These are phyloP conservation scores for Talaromyces proteolyticus DNA, from an alignment of 495 filamentous ascomycete species.

Conservation along the genomic window DNA sequence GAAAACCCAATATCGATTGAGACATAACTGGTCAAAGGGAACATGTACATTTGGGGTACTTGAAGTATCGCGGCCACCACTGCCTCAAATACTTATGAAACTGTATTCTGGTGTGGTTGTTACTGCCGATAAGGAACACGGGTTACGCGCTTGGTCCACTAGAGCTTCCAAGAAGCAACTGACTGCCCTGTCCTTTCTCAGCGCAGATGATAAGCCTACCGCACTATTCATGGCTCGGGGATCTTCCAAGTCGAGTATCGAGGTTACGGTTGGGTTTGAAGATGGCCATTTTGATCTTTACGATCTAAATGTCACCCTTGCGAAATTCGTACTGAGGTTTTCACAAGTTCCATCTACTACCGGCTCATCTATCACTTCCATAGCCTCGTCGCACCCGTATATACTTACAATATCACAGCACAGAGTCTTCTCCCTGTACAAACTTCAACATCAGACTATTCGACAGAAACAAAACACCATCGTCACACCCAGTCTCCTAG, in stretches of 20 bases:
- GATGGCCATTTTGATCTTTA: conserved; percentile 72
- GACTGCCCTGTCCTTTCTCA: conserved; percentile 18
- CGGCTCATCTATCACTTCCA: conserved; percentile 63
- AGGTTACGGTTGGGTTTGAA: conserved; percentile 66
- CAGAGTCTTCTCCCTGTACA: conserved; percentile 70
- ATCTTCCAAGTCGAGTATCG: conserved; percentile 46
- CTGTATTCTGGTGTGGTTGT: conserved; percentile 71
- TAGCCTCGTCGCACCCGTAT: conserved; percentile 73
- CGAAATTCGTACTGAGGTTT: conserved; percentile 41
- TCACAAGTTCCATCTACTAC: conserved; percentile 40
- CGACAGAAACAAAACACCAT: neutral
- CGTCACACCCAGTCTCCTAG: conserved; percentile 52
- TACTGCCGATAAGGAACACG: conserved; percentile 63
- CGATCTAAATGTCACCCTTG: conserved; percentile 41
- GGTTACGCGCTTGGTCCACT: conserved; percentile 73
- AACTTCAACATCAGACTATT: conserved; percentile 29
- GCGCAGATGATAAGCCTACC: neutral
- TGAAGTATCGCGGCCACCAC: conserved; percentile 50
- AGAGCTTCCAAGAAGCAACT: conserved; percentile 42
- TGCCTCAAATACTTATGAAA: conserved; percentile 60
- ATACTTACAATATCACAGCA: conserved; percentile 68
- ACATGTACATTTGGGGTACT: conserved; percentile 76
- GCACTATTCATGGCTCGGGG: conserved; percentile 5
- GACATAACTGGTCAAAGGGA: conserved; percentile 88
- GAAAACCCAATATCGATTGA: conserved; percentile 86